Percentiles rank a stretch among this genome's conserved stretches.
These are phyloP conservation scores for Penicillium psychrofluorescens DNA, from an alignment of 495 filamentous ascomycete genomes.

Conservation along the genomic window DNA sequence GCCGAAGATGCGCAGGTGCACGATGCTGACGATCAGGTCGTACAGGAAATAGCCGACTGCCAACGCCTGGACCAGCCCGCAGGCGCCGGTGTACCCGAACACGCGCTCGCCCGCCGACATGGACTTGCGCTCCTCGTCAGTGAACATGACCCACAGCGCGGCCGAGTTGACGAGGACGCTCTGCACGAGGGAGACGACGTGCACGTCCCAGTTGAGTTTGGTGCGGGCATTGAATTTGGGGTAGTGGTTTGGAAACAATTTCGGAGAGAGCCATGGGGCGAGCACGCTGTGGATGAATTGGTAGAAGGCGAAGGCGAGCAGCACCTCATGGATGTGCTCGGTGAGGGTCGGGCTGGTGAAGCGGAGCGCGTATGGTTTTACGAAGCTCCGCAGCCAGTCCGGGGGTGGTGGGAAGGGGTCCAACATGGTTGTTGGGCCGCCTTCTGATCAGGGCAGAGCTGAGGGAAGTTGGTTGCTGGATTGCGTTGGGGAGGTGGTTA, in stretches of 20 bases:
- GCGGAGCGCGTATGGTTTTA: constrained; percentile 37
- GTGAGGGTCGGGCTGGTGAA: constrained; percentile 63
- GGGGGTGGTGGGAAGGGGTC: constrained; percentile 42
- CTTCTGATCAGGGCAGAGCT: no score
- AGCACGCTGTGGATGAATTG: constrained; percentile 63
- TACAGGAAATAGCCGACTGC: constrained; percentile 95
- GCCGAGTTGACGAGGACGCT: constrained; percentile 66
- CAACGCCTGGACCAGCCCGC: constrained; percentile 74
- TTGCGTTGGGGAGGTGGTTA: no score
- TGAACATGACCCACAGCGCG: constrained; percentile 77
- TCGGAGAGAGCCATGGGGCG: constrained; percentile 65
- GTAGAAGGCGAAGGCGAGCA: constrained; percentile 69
- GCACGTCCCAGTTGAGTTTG: constrained; percentile 90
- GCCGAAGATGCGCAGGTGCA: constrained; percentile 75
- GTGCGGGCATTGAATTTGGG: constrained; percentile 56
- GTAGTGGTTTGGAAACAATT: constrained; percentile 68
- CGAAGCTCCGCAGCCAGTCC: constrained; percentile 30
- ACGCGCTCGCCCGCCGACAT: constrained; percentile 74
- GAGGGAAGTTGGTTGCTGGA: no score
- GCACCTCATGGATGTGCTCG: constrained; percentile 83
- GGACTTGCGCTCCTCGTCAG: constrained; percentile 63
- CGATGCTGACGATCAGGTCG: constrained; percentile 70
- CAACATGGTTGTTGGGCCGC: constrained; percentile 30
- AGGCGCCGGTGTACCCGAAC: constrained; percentile 82
- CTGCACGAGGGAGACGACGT: constrained; percentile 90